Evolutionary conservation across 306 rosid species (phyloP), one percentile per base, ranked within the genome.

Genomic region (Fragaria ananassa): DNA sequence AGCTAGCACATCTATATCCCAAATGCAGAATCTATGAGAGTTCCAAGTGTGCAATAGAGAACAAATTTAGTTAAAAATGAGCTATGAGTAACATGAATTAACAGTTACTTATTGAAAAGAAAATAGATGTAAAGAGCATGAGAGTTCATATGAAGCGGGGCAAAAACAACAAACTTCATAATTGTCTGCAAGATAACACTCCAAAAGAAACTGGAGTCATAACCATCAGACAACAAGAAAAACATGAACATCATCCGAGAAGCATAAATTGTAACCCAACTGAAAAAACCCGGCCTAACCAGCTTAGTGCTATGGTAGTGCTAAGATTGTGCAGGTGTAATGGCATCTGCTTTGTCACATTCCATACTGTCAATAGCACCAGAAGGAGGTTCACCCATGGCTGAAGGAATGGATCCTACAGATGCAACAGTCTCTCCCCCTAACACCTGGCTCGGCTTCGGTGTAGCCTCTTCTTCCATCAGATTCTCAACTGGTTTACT

Each of bases 261-360:
- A 70, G 41, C 41, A 49, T 8, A 64, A 21, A 64, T 35, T 51
- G 15, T 13, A 29, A 72, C 60, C 3, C 23, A 21, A 79, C 34
- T 37, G 35, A 1, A 3, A 15, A 66, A 37, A 51, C 63, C 63
- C 2, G 76, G 44, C 74, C 74, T 79, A 58, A 37, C 19, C 53
- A 49, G 74, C 31, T 46, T 72, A 50, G 70, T 42, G 67, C 78
- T 65, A 49, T 58, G 15, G 47, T 37, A 44, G 39, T 46, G 73
- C 74, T 76, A 81, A 79, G 84, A 74, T 77, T 79, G 78, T 41
- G 71, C 41, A 64, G 87, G 77, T 61, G 77, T 76, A 76, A 74
- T 74, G 66, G 29, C 82, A 63, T 74, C 84, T 61, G 65, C 61
- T 35, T 60, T 17, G 53, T 60, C 84, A 50, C 75, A 76, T 29